Conservation (phyloP, 352 stramenopile genomes). For the Pythium folliculosum region DNA sequence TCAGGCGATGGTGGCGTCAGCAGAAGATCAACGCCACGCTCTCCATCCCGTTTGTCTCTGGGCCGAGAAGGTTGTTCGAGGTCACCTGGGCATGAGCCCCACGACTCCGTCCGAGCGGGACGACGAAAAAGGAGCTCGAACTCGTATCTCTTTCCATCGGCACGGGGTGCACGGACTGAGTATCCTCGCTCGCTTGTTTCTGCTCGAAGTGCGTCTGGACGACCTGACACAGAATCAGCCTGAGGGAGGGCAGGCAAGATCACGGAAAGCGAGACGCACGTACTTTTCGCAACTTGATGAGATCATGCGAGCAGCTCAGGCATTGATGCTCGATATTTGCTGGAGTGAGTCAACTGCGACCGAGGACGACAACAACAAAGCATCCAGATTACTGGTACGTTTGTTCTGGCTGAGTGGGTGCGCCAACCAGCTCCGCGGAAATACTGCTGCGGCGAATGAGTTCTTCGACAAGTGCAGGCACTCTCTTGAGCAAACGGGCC, state of each 20-base stretch:
- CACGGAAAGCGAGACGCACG: constrained; percentile 5
- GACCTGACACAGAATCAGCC: constrained; percentile 34
- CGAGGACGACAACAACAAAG: not conserved
- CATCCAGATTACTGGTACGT: constrained; percentile 28
- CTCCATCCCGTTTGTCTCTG: constrained; percentile 54
- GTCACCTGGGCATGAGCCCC: constrained; percentile 11
- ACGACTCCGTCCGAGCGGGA: constrained; percentile 1
- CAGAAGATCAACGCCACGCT: constrained; percentile 27
- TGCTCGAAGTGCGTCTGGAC: constrained; percentile 67
- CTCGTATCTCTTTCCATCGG: constrained; percentile 1
- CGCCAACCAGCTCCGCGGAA: constrained; percentile 47
- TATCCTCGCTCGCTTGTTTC: constrained; percentile 44
- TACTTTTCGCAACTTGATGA: constrained; percentile 11
- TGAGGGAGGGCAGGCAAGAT: constrained; percentile 9
- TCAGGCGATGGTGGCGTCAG: constrained; percentile 26
- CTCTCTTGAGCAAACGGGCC: constrained; percentile 7
- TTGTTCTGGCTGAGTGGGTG: constrained; percentile 62
- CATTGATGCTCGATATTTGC: constrained; percentile 23
- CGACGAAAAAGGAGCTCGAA: not conserved
- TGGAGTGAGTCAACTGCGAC: not conserved
- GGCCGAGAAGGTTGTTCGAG: constrained; percentile 54
- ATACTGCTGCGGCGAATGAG: constrained; percentile 46
- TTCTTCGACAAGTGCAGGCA: constrained; percentile 62
- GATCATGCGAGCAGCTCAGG: constrained; percentile 28
- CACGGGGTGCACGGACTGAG: constrained; percentile 27